A percentile compares a stretch with the other conserved stretches of the same genome.
Evolutionary conservation across 2,329 filamentous ascomycete genomes (phyloP).

Genomic region (Pyrenochaeta sp.): DNA sequence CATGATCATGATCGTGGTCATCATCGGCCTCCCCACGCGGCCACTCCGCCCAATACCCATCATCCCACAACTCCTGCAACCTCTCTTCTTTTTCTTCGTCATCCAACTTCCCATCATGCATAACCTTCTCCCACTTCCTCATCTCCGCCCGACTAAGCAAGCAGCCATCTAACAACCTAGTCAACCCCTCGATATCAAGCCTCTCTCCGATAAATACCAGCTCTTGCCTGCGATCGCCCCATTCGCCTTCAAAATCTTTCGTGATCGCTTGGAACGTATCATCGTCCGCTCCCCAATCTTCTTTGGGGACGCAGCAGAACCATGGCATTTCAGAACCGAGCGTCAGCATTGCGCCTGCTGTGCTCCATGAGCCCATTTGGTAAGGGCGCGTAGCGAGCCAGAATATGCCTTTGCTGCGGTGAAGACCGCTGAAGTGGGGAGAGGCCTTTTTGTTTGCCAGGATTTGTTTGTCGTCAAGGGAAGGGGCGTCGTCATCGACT

Average conservation of each 20-base stretch:
- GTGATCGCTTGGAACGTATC: constrained; percentile 59
- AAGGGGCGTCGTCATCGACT: constrained; percentile 45
- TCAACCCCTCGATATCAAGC: constrained; percentile 63
- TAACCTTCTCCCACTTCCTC: constrained; percentile 51
- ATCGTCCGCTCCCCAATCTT: constrained; percentile 59
- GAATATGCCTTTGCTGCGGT: constrained; percentile 70
- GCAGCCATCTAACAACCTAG: constrained; percentile 65
- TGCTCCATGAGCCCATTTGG: constrained; percentile 68
- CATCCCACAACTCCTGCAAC: constrained; percentile 63
- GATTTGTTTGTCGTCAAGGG: constrained; percentile 51
- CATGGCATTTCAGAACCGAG: constrained; percentile 64
- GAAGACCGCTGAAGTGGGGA: constrained; percentile 62
- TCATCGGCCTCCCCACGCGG: constrained; percentile 49
- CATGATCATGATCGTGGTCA: constrained; percentile 25
- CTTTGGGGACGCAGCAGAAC: constrained; percentile 67
- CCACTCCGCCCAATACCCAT: constrained; percentile 65
- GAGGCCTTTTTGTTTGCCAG: constrained; percentile 65
- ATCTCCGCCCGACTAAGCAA: constrained; percentile 68
- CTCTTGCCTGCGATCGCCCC: constrained; percentile 76
- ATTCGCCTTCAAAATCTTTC: constrained; percentile 61
- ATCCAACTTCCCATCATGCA: constrained; percentile 38
- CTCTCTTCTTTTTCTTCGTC: constrained; percentile 56
- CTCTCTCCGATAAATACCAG: constrained; percentile 77
- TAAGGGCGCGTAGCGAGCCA: constrained; percentile 67
- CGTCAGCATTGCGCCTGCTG: constrained; percentile 71